Evolutionary conservation across 83 land plant species (phyloP), one percentile per base, ranked within the genome.

Genomic region (Thuja plicata): DNA sequence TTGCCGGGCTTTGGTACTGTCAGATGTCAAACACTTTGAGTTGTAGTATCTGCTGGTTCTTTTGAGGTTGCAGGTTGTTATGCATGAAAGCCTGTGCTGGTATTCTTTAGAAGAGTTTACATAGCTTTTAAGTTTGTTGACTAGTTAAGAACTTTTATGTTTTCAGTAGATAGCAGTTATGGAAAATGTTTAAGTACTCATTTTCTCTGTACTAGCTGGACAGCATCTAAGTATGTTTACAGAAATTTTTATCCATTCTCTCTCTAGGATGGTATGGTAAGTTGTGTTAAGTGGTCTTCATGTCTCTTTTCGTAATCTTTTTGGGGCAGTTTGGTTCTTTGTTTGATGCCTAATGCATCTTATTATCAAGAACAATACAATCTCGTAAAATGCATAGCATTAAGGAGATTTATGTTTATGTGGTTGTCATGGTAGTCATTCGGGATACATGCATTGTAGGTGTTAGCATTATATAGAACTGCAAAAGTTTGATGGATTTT

Each of bases 11-110:
- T 83, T 45, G 50, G 54, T 46, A 83, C 55, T 43, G 85, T 83
- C 85, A 83, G 85, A 40, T 83, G 85, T 83, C 85, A 45, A 66
- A 45, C 85, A 46, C 54, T 83, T 83, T 83, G 85, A 46, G 85
- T 83, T 83, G 85, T 46, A 83, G 48, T 46, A 83, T 13, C 85
- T n/a, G 55, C 85, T 46, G 85, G 54, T 83, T 83, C 50, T 24
- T 83, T 46, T 48, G 52, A 83, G 85, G 85, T 83, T 83, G 54
- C 85, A 46, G 85, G 85, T 83, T 83, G 54, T 83, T 46, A 83
- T 83, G 85, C 85, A 83, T 83, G 85, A 48, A 83, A 6, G 85
- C 52, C 52, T 46, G 50, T 27, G 16, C 35, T 83, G 85, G 85
- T 83, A 83, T 46, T 83, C 30, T 83, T 83, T 83, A 83, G 85